These are phyloP conservation scores for Penicillium paxilli DNA, from an alignment of 495 filamentous ascomycete species.

Conservation along the genomic window DNA sequence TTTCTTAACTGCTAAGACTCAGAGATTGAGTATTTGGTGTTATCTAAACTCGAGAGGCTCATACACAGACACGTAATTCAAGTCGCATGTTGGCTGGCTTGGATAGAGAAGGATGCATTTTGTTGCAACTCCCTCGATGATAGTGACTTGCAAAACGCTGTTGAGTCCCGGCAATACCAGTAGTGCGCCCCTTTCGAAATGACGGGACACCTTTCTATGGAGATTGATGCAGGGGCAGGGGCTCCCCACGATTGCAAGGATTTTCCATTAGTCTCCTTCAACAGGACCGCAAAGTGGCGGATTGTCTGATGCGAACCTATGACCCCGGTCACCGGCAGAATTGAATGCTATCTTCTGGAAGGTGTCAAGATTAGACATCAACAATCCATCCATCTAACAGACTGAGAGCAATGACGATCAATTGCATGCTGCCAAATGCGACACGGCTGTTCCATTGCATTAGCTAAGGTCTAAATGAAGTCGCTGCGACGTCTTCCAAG, in stretches of 20 bases:
- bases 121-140: too few species aligned
- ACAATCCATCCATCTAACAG: not conserved
- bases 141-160: too few species aligned
- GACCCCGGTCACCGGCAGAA: not conserved
- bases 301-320: not conserved
- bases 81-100: too few species aligned
- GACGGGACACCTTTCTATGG: too few species aligned
- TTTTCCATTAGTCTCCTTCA: not conserved
- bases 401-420: not conserved
- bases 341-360: not conserved
- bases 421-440: slow-evolving; percentile 6
- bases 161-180: not conserved
- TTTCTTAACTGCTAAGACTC: not conserved
- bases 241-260: not conserved
- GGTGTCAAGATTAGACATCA: not conserved
- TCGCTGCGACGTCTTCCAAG: not conserved
- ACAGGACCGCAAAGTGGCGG: not conserved
- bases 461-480: slow-evolving; percentile 1
- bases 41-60: not conserved
- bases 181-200: not conserved
- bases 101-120: too few species aligned
- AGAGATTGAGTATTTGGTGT: not conserved
- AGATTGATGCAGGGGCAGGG: not conserved
- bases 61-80: too few species aligned
- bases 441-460: slow-evolving; percentile 11